Percentiles rank a stretch among this genome's conserved stretches.
phyloP scores from a whole-genome alignment of 805 yeast species.

The Wickerhamomyces rabaulensis region DNA sequence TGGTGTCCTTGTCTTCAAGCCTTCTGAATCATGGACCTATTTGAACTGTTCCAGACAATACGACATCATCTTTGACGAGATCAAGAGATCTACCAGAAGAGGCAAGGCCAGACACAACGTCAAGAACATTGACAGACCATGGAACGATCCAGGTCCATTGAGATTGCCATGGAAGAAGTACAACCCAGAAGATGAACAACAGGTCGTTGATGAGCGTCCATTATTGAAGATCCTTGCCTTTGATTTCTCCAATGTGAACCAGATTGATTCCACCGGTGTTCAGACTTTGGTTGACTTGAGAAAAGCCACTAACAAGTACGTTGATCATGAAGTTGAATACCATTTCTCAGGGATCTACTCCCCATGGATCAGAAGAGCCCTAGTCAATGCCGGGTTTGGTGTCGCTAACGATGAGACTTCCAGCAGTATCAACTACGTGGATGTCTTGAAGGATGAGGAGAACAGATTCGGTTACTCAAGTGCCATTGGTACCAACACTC shows the following conservation, averaged over 20 bases:
- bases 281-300: conserved; percentile 75
- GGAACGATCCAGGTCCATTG: conserved; percentile 84
- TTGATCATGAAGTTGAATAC: conserved; percentile 80
- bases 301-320: conserved; percentile 64
- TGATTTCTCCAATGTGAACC: conserved; percentile 75
- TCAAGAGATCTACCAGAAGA: conserved; percentile 54
- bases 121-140: conserved; percentile 57
- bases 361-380: conserved; percentile 81
- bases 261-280: conserved; percentile 73
- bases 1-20: conserved; percentile 82
- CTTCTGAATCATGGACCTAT: conserved; percentile 76
- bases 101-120: conserved; percentile 40
- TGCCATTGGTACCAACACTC: conserved; percentile 58
- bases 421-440: conserved; percentile 19
- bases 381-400: conserved; percentile 76
- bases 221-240: conserved; percentile 64
- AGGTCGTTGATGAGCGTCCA: conserved; percentile 52
- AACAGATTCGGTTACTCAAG: conserved; percentile 39
- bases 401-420: conserved; percentile 32
- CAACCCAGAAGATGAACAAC: conserved; percentile 18
- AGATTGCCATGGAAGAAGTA: conserved; percentile 21
- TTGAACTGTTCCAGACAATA: conserved; percentile 73
- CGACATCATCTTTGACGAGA: conserved; percentile 64
- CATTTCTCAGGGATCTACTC: conserved; percentile 83
- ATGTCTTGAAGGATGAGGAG: conserved; percentile 19